Base-by-base conservation (phyloP, 345 rosid genomes). In the Pelargonium nanum region DNA sequence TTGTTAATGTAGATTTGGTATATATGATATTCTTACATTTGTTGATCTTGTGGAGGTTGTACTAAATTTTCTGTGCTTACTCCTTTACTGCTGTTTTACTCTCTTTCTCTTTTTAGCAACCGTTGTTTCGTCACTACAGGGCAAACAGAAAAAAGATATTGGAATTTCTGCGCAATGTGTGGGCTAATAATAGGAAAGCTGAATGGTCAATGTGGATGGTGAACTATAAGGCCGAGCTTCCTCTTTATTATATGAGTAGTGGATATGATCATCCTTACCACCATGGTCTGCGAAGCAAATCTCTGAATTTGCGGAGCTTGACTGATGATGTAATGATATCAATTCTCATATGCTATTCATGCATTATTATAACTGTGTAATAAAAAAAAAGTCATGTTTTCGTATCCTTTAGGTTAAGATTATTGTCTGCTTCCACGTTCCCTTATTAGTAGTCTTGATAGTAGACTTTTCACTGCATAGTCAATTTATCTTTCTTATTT, bases 161-260 rank as follows among this genome's bases (percentile, higher is more conserved):
- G 50, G 85, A 85, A 56, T 78, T 71, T 76, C 79, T 93, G 59
- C 78, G 72, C 48, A 85, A 85, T 65, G 62, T 68, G 59, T 93
- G 99, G 99, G 75, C 87, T 44, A 77, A 67, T 69, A 94, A 93
- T 64, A 84, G 96, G 32, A 87, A 81, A 74, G 87, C 89, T 58
- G 98, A 89, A 78, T 92, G 98, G 98, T 92, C 98, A 6, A 89
- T 87, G 72, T 89, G 98, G 98, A 89, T 87, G 95, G 89, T 87
- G 57, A 84, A 92, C 72, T 81, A 95, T 19, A 93, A 85, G 67
- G 96, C 87, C 56, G 96, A 89, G 70, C 84, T 93, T 97, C 97
- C 97, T 55, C 94, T 80, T 73, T 91, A 80, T 71, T 89, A 80
- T 73, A 83, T 93, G 59, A 80, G 75, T 67, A 86, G 91, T 63